Percentiles rank a stretch among this genome's conserved stretches.
phyloP scores from a whole-genome alignment of 805 yeast genomes.

The Pichia rugopelliculosa region DNA sequence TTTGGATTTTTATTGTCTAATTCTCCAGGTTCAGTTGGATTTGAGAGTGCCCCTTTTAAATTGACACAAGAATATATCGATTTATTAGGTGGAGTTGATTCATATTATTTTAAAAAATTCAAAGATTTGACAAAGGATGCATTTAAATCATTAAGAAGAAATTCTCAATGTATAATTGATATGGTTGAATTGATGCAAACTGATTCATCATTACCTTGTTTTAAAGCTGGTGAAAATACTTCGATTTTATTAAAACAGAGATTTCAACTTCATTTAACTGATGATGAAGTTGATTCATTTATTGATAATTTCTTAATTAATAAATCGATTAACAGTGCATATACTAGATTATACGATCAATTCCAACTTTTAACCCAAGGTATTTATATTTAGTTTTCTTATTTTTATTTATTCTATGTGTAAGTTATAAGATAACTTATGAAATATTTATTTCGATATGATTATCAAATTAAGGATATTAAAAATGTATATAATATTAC shows the following conservation, averaged over 20 bases:
- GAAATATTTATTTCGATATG: too few species aligned
- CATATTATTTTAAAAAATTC: constrained; percentile 54
- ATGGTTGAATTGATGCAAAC: constrained; percentile 93
- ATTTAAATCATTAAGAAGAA: constrained; percentile 63
- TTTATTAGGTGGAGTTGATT: constrained; percentile 70
- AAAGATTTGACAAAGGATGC: constrained; percentile 59
- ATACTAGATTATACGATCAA: constrained; percentile 90
- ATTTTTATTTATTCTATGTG: neutral
- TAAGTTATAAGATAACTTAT: too few species aligned
- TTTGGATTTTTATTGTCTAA: constrained; percentile 90
- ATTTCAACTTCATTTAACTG: constrained; percentile 68
- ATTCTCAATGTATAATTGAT: constrained; percentile 66
- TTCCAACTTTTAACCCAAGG: constrained; percentile 94
- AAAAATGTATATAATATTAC: too few species aligned
- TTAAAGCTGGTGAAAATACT: constrained; percentile 80
- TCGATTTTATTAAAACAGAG: constrained; percentile 73
- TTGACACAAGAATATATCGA: constrained; percentile 86
- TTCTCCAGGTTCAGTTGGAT: constrained; percentile 95
- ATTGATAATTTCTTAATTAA: constrained; percentile 73
- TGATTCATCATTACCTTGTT: constrained; percentile 86
- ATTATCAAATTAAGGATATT: too few species aligned
- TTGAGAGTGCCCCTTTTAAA: constrained; percentile 97
- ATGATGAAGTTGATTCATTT: constrained; percentile 63
- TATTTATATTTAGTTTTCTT: constrained; percentile 53
- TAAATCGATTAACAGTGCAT: constrained; percentile 79